Evolutionary conservation across 148 eudicot genomes (phyloP).

Genomic region (Beta vulgaris): DNA sequence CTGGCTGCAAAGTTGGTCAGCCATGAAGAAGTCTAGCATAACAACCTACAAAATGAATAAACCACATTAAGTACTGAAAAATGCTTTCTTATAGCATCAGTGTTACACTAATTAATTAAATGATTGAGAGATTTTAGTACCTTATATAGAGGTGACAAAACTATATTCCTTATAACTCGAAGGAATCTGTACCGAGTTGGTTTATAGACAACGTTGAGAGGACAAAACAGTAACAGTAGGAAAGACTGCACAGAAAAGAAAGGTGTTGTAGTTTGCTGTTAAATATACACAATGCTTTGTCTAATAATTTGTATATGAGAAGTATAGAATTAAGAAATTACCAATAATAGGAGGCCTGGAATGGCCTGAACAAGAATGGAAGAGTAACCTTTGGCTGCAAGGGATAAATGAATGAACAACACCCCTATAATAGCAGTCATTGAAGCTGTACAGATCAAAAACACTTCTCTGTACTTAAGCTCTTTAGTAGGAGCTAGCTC

Average conservation of each 20-base stretch:
- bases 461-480: slow-evolving; percentile 87
- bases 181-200: slow-evolving; percentile 73
- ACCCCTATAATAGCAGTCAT: slow-evolving; percentile 83
- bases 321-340: slow-evolving; percentile 31
- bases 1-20: slow-evolving; percentile 99
- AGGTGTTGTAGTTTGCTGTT: too few species aligned
- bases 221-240: slow-evolving; percentile 62
- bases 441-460: slow-evolving; percentile 78
- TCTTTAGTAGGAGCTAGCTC: slow-evolving; percentile 72
- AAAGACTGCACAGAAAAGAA: slow-evolving; percentile 45
- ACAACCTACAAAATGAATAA: slow-evolving; percentile 50
- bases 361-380: slow-evolving; percentile 62
- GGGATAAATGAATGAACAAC: slow-evolving; percentile 66
- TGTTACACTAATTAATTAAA: neutral
- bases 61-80: neutral
- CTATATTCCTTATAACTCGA: slow-evolving; percentile 61
- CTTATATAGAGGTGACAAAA: slow-evolving; percentile 88
- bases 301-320: neutral
- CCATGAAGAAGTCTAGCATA: slow-evolving; percentile 99
- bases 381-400: slow-evolving; percentile 66
- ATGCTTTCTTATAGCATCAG: neutral
- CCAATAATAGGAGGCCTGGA: slow-evolving; percentile 82
- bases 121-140: slow-evolving; percentile 26
- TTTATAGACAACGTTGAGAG: slow-evolving; percentile 68
- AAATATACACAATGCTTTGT: too few species aligned